Evolutionary conservation across 164 flowering plant genomes (phyloP).

Genomic region (Euptelea pleiosperma): DNA sequence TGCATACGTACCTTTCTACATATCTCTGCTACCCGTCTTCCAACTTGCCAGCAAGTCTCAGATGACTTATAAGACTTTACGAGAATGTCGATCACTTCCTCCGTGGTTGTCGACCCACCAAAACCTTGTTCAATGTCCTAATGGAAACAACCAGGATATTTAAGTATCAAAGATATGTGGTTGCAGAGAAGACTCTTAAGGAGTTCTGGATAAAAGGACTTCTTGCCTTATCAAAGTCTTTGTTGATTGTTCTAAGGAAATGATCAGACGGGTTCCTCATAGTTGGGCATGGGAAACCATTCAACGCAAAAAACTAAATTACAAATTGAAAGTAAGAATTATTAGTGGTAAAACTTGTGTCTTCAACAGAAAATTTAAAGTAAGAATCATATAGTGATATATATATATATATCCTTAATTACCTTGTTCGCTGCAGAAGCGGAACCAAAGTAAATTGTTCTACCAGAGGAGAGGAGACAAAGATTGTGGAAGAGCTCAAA

Average conservation of each 20-base stretch:
- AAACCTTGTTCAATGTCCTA: conserved; percentile 41
- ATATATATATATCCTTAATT: too few species aligned
- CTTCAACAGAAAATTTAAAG: too few species aligned
- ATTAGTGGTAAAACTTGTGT: too few species aligned
- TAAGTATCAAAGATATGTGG: neutral
- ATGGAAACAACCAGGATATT: neutral
- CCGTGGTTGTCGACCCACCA: conserved; percentile 25
- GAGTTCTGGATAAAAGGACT: neutral
- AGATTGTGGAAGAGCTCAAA: conserved; percentile 57
- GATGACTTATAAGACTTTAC: conserved; percentile 47
- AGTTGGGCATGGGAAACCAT: conserved; percentile 73
- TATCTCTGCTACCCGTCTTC: conserved; percentile 23
- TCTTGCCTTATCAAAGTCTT: conserved; percentile 61
- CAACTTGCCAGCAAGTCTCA: conserved; percentile 22
- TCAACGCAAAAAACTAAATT: conserved; percentile 60
- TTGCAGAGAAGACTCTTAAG: neutral
- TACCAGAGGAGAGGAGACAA: conserved; percentile 57
- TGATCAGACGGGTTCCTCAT: conserved; percentile 80
- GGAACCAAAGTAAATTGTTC: conserved; percentile 60
- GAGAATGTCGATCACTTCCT: conserved; percentile 43
- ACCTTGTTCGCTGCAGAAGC: conserved; percentile 41
- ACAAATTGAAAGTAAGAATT: too few species aligned
- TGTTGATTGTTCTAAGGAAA: conserved; percentile 66
- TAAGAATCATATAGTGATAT: too few species aligned
- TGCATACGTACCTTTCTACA: conserved; percentile 31